A percentile compares a stretch with the other conserved stretches of the same genome.
Conservation (phyloP, 2,329 filamentous ascomycete species). For the Phaeosphaeriaceae sp. region DNA sequence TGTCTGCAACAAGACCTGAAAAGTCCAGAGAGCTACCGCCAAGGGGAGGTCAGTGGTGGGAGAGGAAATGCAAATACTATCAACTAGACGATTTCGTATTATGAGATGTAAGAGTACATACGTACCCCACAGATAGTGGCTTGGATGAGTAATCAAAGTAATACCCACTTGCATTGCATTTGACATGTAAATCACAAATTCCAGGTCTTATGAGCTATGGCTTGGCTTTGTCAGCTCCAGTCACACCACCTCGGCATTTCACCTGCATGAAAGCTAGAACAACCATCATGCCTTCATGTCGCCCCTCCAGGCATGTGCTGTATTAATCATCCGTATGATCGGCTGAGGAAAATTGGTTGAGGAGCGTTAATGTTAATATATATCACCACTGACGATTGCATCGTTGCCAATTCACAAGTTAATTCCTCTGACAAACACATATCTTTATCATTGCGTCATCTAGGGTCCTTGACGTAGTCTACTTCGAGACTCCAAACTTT, state of each 20-base stretch:
- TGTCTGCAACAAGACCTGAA: neutral
- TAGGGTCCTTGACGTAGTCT: slow-evolving; percentile 30
- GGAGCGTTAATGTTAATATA: no score
- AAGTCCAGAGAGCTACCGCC: neutral
- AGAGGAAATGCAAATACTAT: slow-evolving; percentile 5
- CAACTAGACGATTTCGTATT: neutral
- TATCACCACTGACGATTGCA: neutral
- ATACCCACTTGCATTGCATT: no score
- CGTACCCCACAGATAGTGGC: slow-evolving; percentile 2
- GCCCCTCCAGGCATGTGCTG: neutral
- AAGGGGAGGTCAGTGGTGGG: neutral
- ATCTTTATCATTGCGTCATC: slow-evolving; percentile 33
- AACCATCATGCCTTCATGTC: slow-evolving; percentile 10
- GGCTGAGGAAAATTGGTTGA: slow-evolving; percentile 11
- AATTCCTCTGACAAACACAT: neutral
- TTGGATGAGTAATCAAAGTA: slow-evolving; percentile 8
- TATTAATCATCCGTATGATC: slow-evolving; percentile 2
- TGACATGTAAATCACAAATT: slow-evolving; percentile 7
- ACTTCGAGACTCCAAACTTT: slow-evolving; percentile 13
- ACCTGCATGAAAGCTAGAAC: slow-evolving; percentile 1
- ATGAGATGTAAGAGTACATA: neutral
- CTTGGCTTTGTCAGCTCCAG: slow-evolving; percentile 21
- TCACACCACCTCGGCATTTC: slow-evolving; percentile 2
- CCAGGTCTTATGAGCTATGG: slow-evolving; percentile 16
- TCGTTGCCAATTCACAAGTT: slow-evolving; percentile 2